These are phyloP conservation scores for Candida multigemmis DNA, from an alignment of 805 yeast species.

Conservation along the genomic window DNA sequence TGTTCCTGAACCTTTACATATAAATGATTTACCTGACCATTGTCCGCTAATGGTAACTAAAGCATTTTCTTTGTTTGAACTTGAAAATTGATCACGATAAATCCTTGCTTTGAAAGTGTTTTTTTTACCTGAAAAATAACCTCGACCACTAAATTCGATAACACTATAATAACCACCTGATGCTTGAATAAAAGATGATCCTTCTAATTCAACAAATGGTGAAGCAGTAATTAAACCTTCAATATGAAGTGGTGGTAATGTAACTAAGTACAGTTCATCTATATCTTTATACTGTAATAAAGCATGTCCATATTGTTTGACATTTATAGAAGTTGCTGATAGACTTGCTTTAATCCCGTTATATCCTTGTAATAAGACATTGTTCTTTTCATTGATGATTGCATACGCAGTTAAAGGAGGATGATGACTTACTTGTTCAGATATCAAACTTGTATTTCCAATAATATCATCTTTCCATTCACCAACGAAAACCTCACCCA, in stretches of 20 bases:
- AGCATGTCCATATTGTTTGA: conserved; percentile 91
- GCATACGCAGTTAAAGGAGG: conserved; percentile 97
- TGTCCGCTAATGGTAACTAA: conserved; percentile 80
- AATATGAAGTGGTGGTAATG: conserved; percentile 91
- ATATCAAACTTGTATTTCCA: conserved; percentile 71
- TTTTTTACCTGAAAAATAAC: conserved; percentile 92
- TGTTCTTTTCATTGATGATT: conserved; percentile 62
- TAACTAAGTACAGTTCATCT: conserved; percentile 64
- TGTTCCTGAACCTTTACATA: conserved; percentile 46
- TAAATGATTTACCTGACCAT: conserved; percentile 76
- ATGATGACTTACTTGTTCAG: conserved; percentile 96
- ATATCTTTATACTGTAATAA: conserved; percentile 54
- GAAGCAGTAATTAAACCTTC: conserved; percentile 88
- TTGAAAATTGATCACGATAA: conserved; percentile 41
- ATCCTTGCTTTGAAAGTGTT: conserved; percentile 85
- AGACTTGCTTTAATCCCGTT: conserved; percentile 83
- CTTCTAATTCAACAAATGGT: conserved; percentile 93
- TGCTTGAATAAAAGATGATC: conserved; percentile 74
- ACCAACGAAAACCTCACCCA: conserved; percentile 92
- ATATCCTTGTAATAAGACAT: conserved; percentile 74
- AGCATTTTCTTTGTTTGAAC: conserved; percentile 49
- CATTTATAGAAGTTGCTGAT: conserved; percentile 68
- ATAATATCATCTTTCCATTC: conserved; percentile 60
- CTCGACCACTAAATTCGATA: conserved; percentile 83
- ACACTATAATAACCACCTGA: conserved; percentile 67